Conservation (phyloP, 2,329 filamentous ascomycete species). For the Ophiostoma quercus region DNA sequence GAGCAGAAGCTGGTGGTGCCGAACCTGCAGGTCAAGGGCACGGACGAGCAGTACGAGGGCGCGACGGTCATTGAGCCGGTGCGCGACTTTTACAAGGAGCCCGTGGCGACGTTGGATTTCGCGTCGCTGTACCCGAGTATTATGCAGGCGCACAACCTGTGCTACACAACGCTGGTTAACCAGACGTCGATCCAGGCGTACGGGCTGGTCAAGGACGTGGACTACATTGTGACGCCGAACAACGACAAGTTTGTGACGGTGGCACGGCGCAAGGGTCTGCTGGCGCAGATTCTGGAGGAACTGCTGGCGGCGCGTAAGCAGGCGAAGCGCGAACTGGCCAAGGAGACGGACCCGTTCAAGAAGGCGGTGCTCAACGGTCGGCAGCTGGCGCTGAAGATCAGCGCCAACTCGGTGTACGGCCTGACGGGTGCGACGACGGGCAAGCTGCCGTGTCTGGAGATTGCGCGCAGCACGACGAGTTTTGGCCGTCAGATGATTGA, state of each 20-base stretch:
- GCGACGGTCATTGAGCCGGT: slow-evolving; percentile 96
- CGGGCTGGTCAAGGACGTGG: slow-evolving; percentile 75
- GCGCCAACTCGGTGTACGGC: slow-evolving; percentile 96
- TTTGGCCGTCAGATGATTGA: slow-evolving; percentile 99
- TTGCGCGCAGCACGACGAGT: slow-evolving; percentile 93
- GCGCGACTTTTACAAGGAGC: slow-evolving; percentile 88
- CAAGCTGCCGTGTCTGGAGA: slow-evolving; percentile 89
- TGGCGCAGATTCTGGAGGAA: slow-evolving; percentile 95
- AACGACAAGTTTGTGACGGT: slow-evolving; percentile 86
- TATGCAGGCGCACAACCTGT: slow-evolving; percentile 97
- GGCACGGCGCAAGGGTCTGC: slow-evolving; percentile 82
- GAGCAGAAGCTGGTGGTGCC: slow-evolving; percentile 94
- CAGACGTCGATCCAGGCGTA: slow-evolving; percentile 72
- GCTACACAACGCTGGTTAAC: slow-evolving; percentile 89
- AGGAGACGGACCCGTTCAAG: slow-evolving; percentile 92
- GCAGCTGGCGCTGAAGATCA: slow-evolving; percentile 92
- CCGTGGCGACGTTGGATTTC: slow-evolving; percentile 96
- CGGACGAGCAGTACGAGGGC: slow-evolving; percentile 91
- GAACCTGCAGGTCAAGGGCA: slow-evolving; percentile 65
- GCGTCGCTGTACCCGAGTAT: slow-evolving; percentile 98
- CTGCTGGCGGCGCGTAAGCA: slow-evolving; percentile 85
- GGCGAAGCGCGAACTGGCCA: slow-evolving; percentile 82
- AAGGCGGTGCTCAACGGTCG: slow-evolving; percentile 97
- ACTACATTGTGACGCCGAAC: slow-evolving; percentile 95
- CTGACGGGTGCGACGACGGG: slow-evolving; percentile 93